Base-by-base conservation (phyloP, 352 stramenopile species). In the Phytophthora colocasiae region DNA sequence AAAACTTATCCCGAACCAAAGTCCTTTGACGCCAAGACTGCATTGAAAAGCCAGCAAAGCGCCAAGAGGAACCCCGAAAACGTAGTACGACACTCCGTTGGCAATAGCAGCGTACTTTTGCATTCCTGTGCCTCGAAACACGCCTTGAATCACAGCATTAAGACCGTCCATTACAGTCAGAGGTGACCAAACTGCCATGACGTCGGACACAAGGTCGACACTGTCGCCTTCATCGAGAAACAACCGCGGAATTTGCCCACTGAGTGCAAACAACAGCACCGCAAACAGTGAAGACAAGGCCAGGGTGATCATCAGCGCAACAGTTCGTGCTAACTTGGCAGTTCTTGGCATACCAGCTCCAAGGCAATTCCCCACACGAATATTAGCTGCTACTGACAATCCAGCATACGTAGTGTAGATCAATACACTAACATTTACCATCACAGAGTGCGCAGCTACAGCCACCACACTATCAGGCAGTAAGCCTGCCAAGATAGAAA, bases 1-100 rank as follows among this genome's bases (percentile, higher is more conserved):
- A 69, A 77, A 38, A 67, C 39, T 2, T 62, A 91, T 71, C 36
- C 77, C 73, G 24, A 86, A 31, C 80, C 82, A 89, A 11, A 86
- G 69, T 11, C 79, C 80, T 51, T 80, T 44, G 14, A 91, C 68
- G 26, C 75, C 75, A 9, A 83, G 38, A 17, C 70, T 29, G 31
- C 48, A 55, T 31, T 44, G 48, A 17, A 55, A 45, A n/a, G 48
- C 85, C 1, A 93, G 58, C 8, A 87, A 39, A 6, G 78, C 77
- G 0, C 72, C 85, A 0, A 92, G 8, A 9, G 88, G 84, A 22
- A 95, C 66, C 9, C 85, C 83, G 2, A 87, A 73, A 4, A 69
- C 53, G 53, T 93, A 95, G 55, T 90, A 94, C 10, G 79, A 81
- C 12, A 88, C 60, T 6, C 78, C 75, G 52, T 89, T 92, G 3